Percentiles rank a stretch among this genome's conserved stretches.
Evolutionary conservation across 805 yeast species (phyloP).

Genomic region (Pichia exigua): DNA sequence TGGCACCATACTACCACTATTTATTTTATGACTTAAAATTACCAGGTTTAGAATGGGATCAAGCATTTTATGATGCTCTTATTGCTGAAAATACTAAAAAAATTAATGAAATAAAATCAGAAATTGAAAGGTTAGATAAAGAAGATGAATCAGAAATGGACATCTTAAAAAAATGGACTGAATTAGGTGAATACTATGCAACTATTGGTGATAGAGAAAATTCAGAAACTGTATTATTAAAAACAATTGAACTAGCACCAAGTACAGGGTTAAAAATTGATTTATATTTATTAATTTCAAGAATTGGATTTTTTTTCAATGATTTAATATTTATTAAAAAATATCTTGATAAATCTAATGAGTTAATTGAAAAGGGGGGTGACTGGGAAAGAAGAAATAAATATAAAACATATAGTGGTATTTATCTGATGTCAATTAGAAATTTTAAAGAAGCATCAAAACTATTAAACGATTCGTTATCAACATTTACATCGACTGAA

Average conservation of each 20-base stretch:
- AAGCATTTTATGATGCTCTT: slow-evolving; percentile 44
- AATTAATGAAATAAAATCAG: slow-evolving; percentile 45
- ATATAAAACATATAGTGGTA: slow-evolving; percentile 84
- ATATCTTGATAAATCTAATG: slow-evolving; percentile 64
- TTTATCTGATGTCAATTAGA: slow-evolving; percentile 76
- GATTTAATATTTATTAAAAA: slow-evolving; percentile 64
- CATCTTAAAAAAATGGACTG: slow-evolving; percentile 63
- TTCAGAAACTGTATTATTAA: slow-evolving; percentile 58
- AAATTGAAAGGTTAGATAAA: slow-evolving; percentile 45
- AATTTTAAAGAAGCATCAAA: slow-evolving; percentile 81
- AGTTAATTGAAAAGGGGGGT: slow-evolving; percentile 89
- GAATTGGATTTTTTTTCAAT: slow-evolving; percentile 84
- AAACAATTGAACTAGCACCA: slow-evolving; percentile 72
- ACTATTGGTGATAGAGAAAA: slow-evolving; percentile 72
- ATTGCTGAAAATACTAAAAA: slow-evolving; percentile 45
- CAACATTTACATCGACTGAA: slow-evolving; percentile 93
- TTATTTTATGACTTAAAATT: slow-evolving; percentile 41
- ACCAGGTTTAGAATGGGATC: slow-evolving; percentile 49
- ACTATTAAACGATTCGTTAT: slow-evolving; percentile 79
- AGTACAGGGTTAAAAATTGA: slow-evolving; percentile 90
- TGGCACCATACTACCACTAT: slow-evolving; percentile 80
- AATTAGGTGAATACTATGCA: slow-evolving; percentile 84
- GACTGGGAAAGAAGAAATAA: slow-evolving; percentile 99
- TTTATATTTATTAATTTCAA: slow-evolving; percentile 66
- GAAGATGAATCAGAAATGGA: slow-evolving; percentile 86